Evolutionary conservation across 1,284 basidiomycete genomes (phyloP).

Genomic region (Pascua guehoae): DNA sequence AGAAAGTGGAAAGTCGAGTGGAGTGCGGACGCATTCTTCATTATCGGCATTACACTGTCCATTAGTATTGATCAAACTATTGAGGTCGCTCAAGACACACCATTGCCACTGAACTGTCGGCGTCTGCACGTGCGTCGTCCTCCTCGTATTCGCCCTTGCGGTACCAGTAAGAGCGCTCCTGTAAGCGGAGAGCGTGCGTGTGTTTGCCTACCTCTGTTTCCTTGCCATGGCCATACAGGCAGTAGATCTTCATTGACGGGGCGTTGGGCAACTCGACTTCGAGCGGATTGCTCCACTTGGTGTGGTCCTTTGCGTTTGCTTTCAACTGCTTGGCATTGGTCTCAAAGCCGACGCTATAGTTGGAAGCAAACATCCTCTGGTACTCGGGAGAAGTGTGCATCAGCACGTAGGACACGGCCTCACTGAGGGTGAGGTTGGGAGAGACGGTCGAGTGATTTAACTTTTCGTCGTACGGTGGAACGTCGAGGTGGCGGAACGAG

Average conservation of each 20-base stretch:
- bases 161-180: constrained; percentile 58
- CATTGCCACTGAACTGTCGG: constrained; percentile 38
- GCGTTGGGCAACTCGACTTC: constrained; percentile 66
- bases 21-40: constrained; percentile 51
- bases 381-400: constrained; percentile 79
- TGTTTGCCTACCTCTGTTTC: constrained; percentile 72
- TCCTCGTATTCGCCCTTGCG: constrained; percentile 65
- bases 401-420: constrained; percentile 75
- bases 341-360: constrained; percentile 94
- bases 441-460: constrained; percentile 45
- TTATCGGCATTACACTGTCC: constrained; percentile 49
- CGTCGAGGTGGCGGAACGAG: constrained; percentile 61
- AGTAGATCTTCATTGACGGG: constrained; percentile 89
- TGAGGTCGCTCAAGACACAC: constrained; percentile 19
- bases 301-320: constrained; percentile 64
- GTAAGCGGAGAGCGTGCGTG: constrained; percentile 12
- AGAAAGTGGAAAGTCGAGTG: constrained; percentile 60
- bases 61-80: not conserved
- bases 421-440: constrained; percentile 74
- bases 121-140: constrained; percentile 60
- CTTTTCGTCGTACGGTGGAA: constrained; percentile 32
- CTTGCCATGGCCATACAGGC: constrained; percentile 93
- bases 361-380: constrained; percentile 81
- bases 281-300: constrained; percentile 31
- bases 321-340: constrained; percentile 63